Conservation (phyloP, 768 basidiomycete genomes). For the Podaxis sp. region DNA sequence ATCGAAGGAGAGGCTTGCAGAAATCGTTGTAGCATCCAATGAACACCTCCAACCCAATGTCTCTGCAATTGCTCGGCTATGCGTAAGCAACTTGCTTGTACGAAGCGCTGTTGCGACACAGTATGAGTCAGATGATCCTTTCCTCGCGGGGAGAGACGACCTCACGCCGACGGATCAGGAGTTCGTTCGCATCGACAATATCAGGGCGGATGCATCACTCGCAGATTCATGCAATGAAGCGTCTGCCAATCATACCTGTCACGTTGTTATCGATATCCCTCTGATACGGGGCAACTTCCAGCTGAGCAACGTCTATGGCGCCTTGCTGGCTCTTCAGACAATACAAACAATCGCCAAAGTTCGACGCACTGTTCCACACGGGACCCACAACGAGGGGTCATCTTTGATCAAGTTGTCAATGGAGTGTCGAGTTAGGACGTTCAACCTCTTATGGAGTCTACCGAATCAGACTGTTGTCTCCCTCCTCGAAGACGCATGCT, state of each 20-base stretch:
- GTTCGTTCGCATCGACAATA: constrained; percentile 41
- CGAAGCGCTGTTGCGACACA: constrained; percentile 65
- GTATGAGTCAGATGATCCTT: constrained; percentile 68
- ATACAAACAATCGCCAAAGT: constrained; percentile 38
- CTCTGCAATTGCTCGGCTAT: constrained; percentile 43
- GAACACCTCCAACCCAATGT: constrained; percentile 30
- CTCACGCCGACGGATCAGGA: constrained; percentile 39
- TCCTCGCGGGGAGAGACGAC: constrained; percentile 54
- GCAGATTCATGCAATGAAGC: constrained; percentile 22
- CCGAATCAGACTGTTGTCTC: constrained; percentile 48
- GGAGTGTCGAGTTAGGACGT: constrained; percentile 22
- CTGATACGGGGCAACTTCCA: constrained; percentile 53
- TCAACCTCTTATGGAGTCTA: constrained; percentile 50
- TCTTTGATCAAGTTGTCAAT: neutral
- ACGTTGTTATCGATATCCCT: constrained; percentile 50
- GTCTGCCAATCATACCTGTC: constrained; percentile 38
- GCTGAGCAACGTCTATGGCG: constrained; percentile 68
- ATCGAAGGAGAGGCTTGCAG: constrained; percentile 47
- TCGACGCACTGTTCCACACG: constrained; percentile 12
- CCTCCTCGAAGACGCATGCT: constrained; percentile 41
- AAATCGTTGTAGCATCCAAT: constrained; percentile 43
- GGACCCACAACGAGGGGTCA: neutral
- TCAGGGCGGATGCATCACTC: constrained; percentile 29
- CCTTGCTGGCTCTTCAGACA: constrained; percentile 60
- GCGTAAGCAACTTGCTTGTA: constrained; percentile 49